Percentiles rank a stretch among this genome's conserved stretches.
Conservation (phyloP, 176 grass and related monocot species). For the Carex kokanica region DNA sequence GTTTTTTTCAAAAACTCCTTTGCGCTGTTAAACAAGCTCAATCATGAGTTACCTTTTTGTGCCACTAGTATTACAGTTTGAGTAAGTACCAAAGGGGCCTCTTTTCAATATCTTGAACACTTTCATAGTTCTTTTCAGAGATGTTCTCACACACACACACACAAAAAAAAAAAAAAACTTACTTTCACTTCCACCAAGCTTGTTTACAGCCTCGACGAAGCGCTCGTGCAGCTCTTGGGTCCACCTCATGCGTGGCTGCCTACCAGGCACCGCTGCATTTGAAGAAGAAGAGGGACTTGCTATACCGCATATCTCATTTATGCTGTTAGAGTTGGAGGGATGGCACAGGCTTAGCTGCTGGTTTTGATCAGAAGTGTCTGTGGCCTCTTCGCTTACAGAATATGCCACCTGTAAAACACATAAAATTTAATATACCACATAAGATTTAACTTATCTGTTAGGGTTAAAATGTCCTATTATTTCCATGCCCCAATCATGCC, state of each 20-base stretch:
- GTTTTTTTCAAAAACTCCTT: neutral
- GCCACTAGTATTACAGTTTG: neutral
- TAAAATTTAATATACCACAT: neutral
- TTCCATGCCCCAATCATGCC: too few species aligned
- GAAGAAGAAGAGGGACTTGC: slow-evolving; percentile 27
- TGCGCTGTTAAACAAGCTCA: neutral
- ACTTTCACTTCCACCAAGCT: slow-evolving; percentile 83
- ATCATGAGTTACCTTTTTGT: neutral
- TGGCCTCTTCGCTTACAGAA: slow-evolving; percentile 10
- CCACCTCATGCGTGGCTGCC: slow-evolving; percentile 61
- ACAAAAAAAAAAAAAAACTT: slow-evolving; percentile 25
- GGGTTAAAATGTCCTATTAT: too few species aligned
- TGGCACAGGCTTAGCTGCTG: slow-evolving; percentile 23
- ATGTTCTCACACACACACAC: neutral
- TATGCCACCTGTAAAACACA: slow-evolving; percentile 34
- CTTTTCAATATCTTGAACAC: neutral
- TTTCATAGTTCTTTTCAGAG: neutral
- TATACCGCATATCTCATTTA: neutral
- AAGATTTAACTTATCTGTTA: neutral
- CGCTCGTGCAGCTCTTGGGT: slow-evolving; percentile 72
- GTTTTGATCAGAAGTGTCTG: slow-evolving; percentile 24
- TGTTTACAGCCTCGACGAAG: slow-evolving; percentile 70
- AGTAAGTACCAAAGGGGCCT: neutral
- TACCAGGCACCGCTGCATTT: slow-evolving; percentile 28
- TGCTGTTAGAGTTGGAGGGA: slow-evolving; percentile 34